phyloP scores from a whole-genome alignment of 2,329 filamentous ascomycete genomes.

The Aspergillus niger region DNA sequence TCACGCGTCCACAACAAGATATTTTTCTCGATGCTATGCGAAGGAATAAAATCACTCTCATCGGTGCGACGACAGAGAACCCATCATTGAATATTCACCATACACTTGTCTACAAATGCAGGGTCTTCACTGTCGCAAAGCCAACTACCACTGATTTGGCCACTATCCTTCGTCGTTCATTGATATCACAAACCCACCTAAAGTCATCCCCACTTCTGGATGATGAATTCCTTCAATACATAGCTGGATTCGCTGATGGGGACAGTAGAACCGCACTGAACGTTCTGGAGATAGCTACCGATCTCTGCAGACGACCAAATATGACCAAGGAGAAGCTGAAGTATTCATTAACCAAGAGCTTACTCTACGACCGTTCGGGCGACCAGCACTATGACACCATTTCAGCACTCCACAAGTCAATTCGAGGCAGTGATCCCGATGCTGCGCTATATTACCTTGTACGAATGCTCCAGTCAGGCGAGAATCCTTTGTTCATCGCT shows the following conservation, averaged over 20 bases:
- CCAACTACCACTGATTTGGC: conserved; percentile 71
- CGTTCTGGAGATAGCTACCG: conserved; percentile 84
- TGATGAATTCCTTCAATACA: conserved; percentile 73
- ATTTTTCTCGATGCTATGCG: conserved; percentile 93
- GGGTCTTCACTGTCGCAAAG: conserved; percentile 82
- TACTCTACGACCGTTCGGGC: conserved; percentile 91
- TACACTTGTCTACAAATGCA: conserved; percentile 82
- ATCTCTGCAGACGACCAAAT: conserved; percentile 64
- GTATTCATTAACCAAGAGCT: conserved; percentile 78
- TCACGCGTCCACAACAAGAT: conserved; percentile 90
- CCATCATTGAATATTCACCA: conserved; percentile 90
- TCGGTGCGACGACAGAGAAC: conserved; percentile 96
- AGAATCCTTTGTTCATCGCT: conserved; percentile 90
- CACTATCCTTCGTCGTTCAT: conserved; percentile 72
- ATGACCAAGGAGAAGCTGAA: conserved; percentile 79
- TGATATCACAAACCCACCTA: conserved; percentile 40
- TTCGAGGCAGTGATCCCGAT: conserved; percentile 83
- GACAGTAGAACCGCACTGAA: conserved; percentile 93
- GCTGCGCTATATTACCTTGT: conserved; percentile 92
- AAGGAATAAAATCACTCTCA: conserved; percentile 82
- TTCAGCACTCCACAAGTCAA: conserved; percentile 93
- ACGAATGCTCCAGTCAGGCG: conserved; percentile 91
- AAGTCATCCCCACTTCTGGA: conserved; percentile 59
- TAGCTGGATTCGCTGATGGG: conserved; percentile 84
- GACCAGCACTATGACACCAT: conserved; percentile 99